Base-by-base conservation (phyloP, 208 protist species). In the Wallacemonas rigidus region DNA sequence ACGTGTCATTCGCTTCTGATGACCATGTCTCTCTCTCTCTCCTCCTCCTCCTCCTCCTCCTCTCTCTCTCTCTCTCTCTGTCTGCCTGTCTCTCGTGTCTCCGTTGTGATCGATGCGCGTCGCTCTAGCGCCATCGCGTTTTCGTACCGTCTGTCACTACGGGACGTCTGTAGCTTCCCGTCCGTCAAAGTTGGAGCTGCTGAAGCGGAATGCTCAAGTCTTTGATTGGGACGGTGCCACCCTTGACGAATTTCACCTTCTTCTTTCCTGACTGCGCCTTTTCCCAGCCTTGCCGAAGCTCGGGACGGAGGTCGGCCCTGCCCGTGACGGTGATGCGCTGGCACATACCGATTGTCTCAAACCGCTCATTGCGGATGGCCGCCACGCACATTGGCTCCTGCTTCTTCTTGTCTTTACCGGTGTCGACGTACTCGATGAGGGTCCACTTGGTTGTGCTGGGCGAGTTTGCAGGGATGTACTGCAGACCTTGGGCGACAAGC, bases 391-490 rank as follows among this genome's bases (percentile, higher is more conserved):
- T 69, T 17, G 81, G 74, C 6, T 9, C 44, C 14, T 72, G 67
- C 9, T 62, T 62, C 56, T 80, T 80, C 35, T 60, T 51, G 2
- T 75, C 76, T 9, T 54, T 64, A 51, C 84, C 72, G 3, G 68
- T 69, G 15, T 88, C 75, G n/a, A 69, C 69, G 74, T 94, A 94
- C 75, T 94, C 89, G 39, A 94, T 82, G 48, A 94, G 89, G 12
- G 86, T 91, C 89, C 89, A 94, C 74, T 94, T 94, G 12, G 81
- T 83, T 0, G 82, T 89, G 76, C 81, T 83, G 7, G 89, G 85
- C 38, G 86, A 85, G 72, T 87, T 90, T n/a, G 69, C 74, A 12
- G 84, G 71, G 60, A 94, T 85, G 40, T 71, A 71, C 53, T 58
- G 64, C 38, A 94, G 80, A 1, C 86, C 89, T 60, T 91, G 85